phyloP scores from a whole-genome alignment of 2,329 filamentous ascomycete species.

The Penicillium sp. region DNA sequence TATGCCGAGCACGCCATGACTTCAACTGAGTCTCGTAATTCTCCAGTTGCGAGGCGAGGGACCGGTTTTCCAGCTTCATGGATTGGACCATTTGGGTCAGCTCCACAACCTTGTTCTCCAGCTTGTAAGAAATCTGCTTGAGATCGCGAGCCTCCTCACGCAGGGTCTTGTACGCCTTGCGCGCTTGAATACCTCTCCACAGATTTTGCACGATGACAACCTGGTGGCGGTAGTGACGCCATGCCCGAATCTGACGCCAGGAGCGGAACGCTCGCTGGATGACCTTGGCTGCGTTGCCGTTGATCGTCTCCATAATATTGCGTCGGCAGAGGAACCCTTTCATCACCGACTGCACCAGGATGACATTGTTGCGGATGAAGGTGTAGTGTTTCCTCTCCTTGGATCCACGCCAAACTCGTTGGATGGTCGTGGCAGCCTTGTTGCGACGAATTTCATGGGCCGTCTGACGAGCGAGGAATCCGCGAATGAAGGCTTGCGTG shows the following conservation, averaged over 20 bases:
- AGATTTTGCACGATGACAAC: conserved; percentile 84
- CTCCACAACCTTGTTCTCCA: conserved; percentile 99
- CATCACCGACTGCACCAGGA: conserved; percentile 80
- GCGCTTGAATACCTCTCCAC: conserved; percentile 79
- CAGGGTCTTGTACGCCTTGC: conserved; percentile 78
- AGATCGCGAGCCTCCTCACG: conserved; percentile 95
- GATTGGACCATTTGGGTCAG: conserved; percentile 88
- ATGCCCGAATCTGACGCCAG: conserved; percentile 68
- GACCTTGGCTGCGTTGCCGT: conserved; percentile 81
- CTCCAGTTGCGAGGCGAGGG: conserved; percentile 77
- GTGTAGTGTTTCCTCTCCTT: conserved; percentile 80
- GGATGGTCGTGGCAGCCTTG: conserved; percentile 88
- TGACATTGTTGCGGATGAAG: conserved; percentile 71
- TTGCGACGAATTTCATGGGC: conserved; percentile 75
- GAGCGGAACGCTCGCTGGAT: conserved; percentile 90
- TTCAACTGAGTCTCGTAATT: conserved; percentile 95
- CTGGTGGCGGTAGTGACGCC: conserved; percentile 85
- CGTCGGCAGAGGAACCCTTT: conserved; percentile 89
- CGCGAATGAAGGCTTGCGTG: conserved; percentile 73
- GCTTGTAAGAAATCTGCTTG: conserved; percentile 98
- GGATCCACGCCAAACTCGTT: conserved; percentile 88
- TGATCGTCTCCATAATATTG: conserved; percentile 86
- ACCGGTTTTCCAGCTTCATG: conserved; percentile 92
- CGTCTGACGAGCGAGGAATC: conserved; percentile 67
- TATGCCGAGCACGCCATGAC: conserved; percentile 90